Evolutionary conservation across 2,329 filamentous ascomycete genomes (phyloP).

Genomic region (Fusarium concolor): DNA sequence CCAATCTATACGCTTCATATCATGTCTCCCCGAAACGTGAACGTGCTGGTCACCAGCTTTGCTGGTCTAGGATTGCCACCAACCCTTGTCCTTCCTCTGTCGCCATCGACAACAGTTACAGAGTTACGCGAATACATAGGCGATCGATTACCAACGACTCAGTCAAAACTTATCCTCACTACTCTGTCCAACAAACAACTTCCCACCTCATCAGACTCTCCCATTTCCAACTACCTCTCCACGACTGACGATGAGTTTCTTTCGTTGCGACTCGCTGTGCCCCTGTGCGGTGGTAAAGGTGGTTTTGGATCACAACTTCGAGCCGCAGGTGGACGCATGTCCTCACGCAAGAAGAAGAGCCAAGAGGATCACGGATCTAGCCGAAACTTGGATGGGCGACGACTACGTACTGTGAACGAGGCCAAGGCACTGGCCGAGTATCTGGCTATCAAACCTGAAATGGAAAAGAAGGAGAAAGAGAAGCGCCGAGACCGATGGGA

Average conservation of each 20-base stretch:
- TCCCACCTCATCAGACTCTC: slow-evolving; percentile 60
- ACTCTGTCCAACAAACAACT: slow-evolving; percentile 83
- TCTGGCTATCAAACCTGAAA: slow-evolving; percentile 93
- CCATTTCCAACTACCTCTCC: slow-evolving; percentile 72
- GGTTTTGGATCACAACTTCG: slow-evolving; percentile 97
- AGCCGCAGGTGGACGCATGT: slow-evolving; percentile 98
- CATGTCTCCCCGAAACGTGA: slow-evolving; percentile 73
- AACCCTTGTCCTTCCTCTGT: slow-evolving; percentile 82
- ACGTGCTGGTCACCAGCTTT: slow-evolving; percentile 87
- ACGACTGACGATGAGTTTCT: slow-evolving; percentile 74
- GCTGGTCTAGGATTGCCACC: slow-evolving; percentile 83
- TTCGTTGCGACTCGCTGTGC: slow-evolving; percentile 81
- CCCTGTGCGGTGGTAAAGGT: slow-evolving; percentile 92
- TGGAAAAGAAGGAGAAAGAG: slow-evolving; percentile 95
- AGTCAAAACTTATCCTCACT: slow-evolving; percentile 78
- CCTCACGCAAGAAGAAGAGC: slow-evolving; percentile 87
- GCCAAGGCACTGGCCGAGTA: slow-evolving; percentile 97
- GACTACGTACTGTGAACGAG: slow-evolving; percentile 91
- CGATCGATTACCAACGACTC: slow-evolving; percentile 68
- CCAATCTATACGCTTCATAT: neutral
- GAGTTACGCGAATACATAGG: slow-evolving; percentile 74
- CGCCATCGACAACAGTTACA: slow-evolving; percentile 71
- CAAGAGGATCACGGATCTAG: slow-evolving; percentile 90
- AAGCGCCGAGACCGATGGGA: slow-evolving; percentile 87
- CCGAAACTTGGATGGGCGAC: slow-evolving; percentile 90